Conservation (phyloP, 805 yeast genomes). For the Monosporozyma yasuniensis region DNA sequence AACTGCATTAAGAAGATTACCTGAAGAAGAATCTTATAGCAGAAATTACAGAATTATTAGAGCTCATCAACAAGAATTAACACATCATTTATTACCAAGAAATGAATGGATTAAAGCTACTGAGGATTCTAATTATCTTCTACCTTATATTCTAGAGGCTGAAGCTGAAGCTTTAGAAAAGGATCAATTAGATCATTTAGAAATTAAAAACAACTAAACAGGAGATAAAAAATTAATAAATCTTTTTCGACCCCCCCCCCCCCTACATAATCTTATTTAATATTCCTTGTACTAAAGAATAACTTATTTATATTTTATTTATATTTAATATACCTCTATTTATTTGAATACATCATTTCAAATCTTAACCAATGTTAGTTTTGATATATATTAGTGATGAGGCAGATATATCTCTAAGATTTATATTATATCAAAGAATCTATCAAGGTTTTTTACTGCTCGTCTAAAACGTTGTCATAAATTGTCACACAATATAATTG, state of each 20-base stretch:
- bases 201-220: conserved; percentile 2
- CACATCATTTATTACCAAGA: conserved; percentile 78
- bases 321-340: neutral
- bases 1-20: conserved; percentile 82
- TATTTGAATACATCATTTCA: neutral
- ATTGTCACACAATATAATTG: too few species aligned
- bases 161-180: conserved; percentile 88
- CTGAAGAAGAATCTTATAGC: conserved; percentile 74
- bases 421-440: too few species aligned
- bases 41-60: conserved; percentile 88
- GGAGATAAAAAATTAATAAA: too few species aligned
- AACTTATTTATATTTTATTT: neutral
- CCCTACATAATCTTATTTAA: neutral
- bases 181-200: conserved; percentile 76
- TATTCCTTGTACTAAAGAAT: neutral
- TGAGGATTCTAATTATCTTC: conserved; percentile 73
- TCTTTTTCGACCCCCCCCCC: neutral
- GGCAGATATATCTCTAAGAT: too few species aligned
- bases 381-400: too few species aligned
- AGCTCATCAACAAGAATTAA: conserved; percentile 79
- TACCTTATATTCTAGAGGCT: conserved; percentile 87
- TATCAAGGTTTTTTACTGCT: too few species aligned
- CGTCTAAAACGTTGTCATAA: too few species aligned
- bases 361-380: too few species aligned
- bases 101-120: conserved; percentile 68